Base-by-base conservation (phyloP, 306 rosid genomes). In the Abrus precatorius region DNA sequence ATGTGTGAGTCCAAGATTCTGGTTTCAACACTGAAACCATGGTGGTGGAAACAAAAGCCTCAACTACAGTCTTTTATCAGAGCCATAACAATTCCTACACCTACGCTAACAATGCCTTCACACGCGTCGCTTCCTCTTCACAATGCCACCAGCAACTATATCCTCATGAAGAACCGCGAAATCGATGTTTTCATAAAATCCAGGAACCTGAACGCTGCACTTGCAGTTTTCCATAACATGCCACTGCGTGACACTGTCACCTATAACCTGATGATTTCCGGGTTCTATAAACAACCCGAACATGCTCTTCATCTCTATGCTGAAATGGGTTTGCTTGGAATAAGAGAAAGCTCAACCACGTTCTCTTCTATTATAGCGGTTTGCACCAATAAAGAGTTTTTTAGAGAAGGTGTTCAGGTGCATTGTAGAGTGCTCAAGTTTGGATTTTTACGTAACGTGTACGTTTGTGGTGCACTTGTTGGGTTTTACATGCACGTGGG, bases 181-280 rank as follows among this genome's bases (percentile, higher is more conserved):
- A 78, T 95, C 20, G 62, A 86, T 12, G 36, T 20, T 29, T 55
- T 86, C 20, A 34, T 93, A 6, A 87, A 87, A 83, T 67, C 83
- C 0, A 85, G 88, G 20, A 55, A 87, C 70, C 86, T 83, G 1
- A 72, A 82, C 7, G 4, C 67, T 48, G 99, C 98, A 66, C 74
- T 88, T 55, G 48, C 73, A 5, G 0, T 86, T 87, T 91, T 93
- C 85, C 87, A 80, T 48, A 87, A 52, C 86, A 90, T 86, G 91
- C 86, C 81, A 34, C 68, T 80, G 1, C 86, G 86, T 32, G 96
- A 95, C 49, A 89, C 84, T 30, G 94, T 93, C n/a, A 86, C 97
- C 5, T 91, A 84, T 69, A 93, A 95, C 83, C 44, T 93, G 80
- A 63, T 93, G 1, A 89, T 95, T 85, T 90, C 96, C 9, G 94